Conservation (phyloP, 2,329 filamentous ascomycete genomes). For the Herpotrichia juniperi region DNA sequence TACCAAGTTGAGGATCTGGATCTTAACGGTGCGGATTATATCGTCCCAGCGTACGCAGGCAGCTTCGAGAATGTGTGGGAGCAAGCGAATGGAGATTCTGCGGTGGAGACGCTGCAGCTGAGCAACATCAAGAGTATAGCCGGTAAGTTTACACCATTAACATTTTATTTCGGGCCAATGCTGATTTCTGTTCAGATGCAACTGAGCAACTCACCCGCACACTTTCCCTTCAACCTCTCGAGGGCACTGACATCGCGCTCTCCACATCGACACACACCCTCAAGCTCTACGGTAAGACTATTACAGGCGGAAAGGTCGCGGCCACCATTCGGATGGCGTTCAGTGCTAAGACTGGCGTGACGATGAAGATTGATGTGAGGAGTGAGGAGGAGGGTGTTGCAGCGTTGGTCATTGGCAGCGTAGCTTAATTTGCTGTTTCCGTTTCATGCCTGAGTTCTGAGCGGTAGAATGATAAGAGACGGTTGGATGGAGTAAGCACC, state of each 20-base stretch:
- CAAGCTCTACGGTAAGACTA: conserved; percentile 94
- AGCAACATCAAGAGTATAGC: conserved; percentile 89
- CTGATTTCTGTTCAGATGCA: conserved; percentile 67
- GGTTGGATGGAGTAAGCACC: not conserved
- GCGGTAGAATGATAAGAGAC: not conserved
- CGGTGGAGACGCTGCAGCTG: conserved; percentile 88
- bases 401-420: conserved; percentile 79
- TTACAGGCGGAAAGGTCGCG: conserved; percentile 86
- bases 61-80: conserved; percentile 98
- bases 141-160: conserved; percentile 62
- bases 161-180: not conserved
- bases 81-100: conserved; percentile 87
- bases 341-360: conserved; percentile 89
- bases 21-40: conserved; percentile 88
- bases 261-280: conserved; percentile 91
- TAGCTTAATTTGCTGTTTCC: conserved; percentile 63
- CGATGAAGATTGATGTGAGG: conserved; percentile 91
- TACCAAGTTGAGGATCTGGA: conserved; percentile 96
- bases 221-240: conserved; percentile 88
- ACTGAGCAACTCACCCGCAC: conserved; percentile 88
- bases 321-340: conserved; percentile 91
- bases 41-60: conserved; percentile 89
- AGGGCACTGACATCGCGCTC: conserved; percentile 89
- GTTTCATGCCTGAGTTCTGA: not conserved
- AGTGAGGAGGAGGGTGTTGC: conserved; percentile 94